Conservation (phyloP, 2,329 filamentous ascomycete genomes). For the Hymenoscyphus infarciens region DNA sequence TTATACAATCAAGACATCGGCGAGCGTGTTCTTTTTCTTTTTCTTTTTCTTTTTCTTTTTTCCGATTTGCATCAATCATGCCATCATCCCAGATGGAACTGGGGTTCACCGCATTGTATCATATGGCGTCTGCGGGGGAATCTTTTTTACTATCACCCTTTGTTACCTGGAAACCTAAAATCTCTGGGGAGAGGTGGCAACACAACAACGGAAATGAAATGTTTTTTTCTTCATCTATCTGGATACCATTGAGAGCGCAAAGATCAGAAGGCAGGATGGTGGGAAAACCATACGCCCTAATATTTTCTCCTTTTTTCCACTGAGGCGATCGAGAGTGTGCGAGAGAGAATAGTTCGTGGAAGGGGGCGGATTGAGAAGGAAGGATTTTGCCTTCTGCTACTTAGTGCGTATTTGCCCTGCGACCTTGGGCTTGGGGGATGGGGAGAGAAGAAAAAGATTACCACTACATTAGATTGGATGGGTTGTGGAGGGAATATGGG, state of each 20-base stretch:
- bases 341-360: background rate
- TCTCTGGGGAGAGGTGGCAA: background rate
- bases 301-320: background rate
- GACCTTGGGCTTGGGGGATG: background rate
- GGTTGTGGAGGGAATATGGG: too few relatives aligned
- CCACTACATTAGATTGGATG: background rate
- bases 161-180: background rate
- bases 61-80: constrained; percentile 8
- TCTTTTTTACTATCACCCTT: background rate
- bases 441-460: background rate
- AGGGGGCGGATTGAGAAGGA: background rate
- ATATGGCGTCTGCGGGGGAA: constrained; percentile 12
- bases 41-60: background rate
- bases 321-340: background rate
- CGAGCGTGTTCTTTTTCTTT: background rate
- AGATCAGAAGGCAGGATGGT: constrained; percentile 4
- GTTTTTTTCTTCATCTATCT: constrained; percentile 7
- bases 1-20: background rate
- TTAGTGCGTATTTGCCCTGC: background rate
- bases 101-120: constrained; percentile 12
- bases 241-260: constrained; percentile 9
- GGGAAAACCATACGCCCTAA: background rate
- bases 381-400: background rate
- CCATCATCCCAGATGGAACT: constrained; percentile 1
- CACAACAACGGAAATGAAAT: background rate